Evolutionary conservation across 805 yeast genomes (phyloP), one percentile per base, ranked within the genome.

Genomic region (Clavispora fructus): DNA sequence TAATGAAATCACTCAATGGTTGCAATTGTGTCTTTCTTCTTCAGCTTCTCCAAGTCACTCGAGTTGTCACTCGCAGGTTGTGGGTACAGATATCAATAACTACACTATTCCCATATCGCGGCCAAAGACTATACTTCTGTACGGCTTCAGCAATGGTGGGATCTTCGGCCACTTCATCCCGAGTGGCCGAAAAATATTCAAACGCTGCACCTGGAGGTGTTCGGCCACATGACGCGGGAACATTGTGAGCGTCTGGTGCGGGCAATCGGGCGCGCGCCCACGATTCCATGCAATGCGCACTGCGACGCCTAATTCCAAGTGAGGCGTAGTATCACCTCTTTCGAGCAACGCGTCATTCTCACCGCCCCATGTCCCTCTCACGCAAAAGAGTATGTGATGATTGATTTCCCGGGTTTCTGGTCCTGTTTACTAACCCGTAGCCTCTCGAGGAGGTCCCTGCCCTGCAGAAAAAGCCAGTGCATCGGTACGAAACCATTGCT

Each of bases 321-420:
- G 2, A 17, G 37, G 37, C 37, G 26, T 14, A 27, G n/a, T 23
- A 39, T 39, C 41, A 39, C 11, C 30, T 26, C 32, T 27, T 12
- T n/a, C 13, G 4, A 23, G 30, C 30, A 39, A 27, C 40, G 23
- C 40, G 29, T 13, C 17, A 31, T 19, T 30, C 25, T 8, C 13
- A n/a, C 31, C 37, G 16, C 28, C 17, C 31, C 33, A 60, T 61
- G 65, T 57, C 64, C 7, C 55, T 61, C 19, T 45, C 55, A 16
- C 53, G 65, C 31, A 61, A 61, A 48, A 48, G 65, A 50, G 65
- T 61, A 58, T 10, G 65, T 59, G 9, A 7, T 28, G 14, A 26
- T 23, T 14, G 27, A 3, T n/a, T 14, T 19, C 23, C 23, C 23
- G 23, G 23, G 11, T 14, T 31, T 10, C 13, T 14, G 30, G 42